A percentile compares a stretch with the other conserved stretches of the same genome.
phyloP scores from a whole-genome alignment of 148 eudicot genomes.

The Nyssa sinensis region DNA sequence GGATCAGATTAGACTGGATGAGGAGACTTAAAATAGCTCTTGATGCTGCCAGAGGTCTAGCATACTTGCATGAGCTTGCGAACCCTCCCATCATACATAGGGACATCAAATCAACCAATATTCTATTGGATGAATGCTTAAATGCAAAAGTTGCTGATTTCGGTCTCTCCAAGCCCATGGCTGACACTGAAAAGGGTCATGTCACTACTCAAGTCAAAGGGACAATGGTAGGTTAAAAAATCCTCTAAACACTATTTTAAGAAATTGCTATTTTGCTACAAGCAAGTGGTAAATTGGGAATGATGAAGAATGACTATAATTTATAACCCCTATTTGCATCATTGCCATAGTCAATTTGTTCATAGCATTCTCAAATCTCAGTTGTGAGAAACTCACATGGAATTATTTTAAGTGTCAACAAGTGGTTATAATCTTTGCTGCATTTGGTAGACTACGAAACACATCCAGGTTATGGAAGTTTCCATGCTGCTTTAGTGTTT shows the following conservation, averaged over 20 bases:
- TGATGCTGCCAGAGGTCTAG: conserved; percentile 64
- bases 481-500: too few species aligned
- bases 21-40: conserved; percentile 55
- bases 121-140: too few species aligned
- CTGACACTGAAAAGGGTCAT: conserved; percentile 44
- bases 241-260: not conserved
- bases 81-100: conserved; percentile 75
- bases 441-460: not conserved
- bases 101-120: too few species aligned
- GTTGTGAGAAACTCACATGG: not conserved
- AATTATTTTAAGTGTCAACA: not conserved
- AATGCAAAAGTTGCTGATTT: conserved; percentile 76
- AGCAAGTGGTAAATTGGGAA: too few species aligned
- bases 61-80: conserved; percentile 68
- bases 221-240: conserved; percentile 54
- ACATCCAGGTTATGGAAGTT: not conserved
- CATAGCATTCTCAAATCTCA: not conserved
- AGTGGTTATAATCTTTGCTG: not conserved
- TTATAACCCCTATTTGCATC: too few species aligned
- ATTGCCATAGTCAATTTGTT: not conserved
- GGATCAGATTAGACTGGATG: conserved; percentile 53
- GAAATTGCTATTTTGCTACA: too few species aligned
- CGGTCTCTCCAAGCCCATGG: conserved; percentile 59
- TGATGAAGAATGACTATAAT: too few species aligned
- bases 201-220: conserved; percentile 79